Evolutionary conservation across 495 filamentous ascomycete species (phyloP), one percentile per base, ranked within the genome.

Genomic region (Neurospora terricola): DNA sequence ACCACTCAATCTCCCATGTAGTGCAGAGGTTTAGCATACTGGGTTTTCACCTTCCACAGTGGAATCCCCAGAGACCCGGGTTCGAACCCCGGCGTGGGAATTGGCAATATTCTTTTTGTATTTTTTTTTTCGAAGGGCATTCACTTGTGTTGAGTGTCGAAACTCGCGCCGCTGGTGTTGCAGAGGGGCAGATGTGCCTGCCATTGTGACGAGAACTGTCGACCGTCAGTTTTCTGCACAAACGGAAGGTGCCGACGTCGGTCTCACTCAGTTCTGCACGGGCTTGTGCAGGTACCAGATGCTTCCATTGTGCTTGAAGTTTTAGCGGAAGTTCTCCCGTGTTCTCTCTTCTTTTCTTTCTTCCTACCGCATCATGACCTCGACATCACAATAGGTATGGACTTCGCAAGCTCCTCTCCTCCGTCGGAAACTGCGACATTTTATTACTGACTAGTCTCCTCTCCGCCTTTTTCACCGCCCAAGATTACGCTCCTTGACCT

Each of bases 21-120:
- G 73, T 76, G 75, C 74, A 76, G 73, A 73, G 73, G 73, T 74
- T 74, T 76, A 76, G 73, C 75, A 76, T 76, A 73, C 71, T 72
- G 73, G 73, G 71, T 73, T 76, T 76, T 76, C 73, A 73, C 16
- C 48, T 42, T 66, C 36, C 12, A 9, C 12, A 34, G 10, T 38
- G 70, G 42, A 70, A 34, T 36, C 21, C 69, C 73, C 74, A 73
- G 75, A 69, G 75, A 76, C 73, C 73, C 75, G 75, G 73, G 75
- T 76, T 76, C 72, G 71, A 74, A 72, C 73, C 73, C 75, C 75
- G 73, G 75, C 72, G 69, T 74, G 73, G 75, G 71, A 73, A 38
- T 0, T 70, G 1, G 2, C 34, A 66, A 16, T 45, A 38, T 73
- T 34, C 10, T 62, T 59, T 72, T 71, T 71, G 12, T 30, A 12